These are phyloP conservation scores for Metschnikowia hibisci DNA, from an alignment of 805 yeast species.

Conservation along the genomic window DNA sequence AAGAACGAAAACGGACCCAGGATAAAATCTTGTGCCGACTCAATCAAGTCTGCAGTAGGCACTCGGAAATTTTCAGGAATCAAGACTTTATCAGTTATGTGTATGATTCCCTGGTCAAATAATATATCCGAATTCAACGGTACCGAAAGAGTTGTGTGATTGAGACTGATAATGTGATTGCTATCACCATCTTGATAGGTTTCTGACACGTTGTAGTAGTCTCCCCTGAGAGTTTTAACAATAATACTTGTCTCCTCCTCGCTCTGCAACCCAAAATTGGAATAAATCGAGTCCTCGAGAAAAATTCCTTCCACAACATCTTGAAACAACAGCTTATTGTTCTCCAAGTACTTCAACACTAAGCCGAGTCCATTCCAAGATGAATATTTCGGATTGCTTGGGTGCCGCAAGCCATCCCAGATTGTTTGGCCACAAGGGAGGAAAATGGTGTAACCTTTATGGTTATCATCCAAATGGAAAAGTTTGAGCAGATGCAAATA, in stretches of 20 bases:
- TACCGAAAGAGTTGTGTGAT: slow-evolving; percentile 30
- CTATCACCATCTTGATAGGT: slow-evolving; percentile 17
- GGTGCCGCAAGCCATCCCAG: slow-evolving; percentile 10
- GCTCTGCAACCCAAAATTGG: slow-evolving; percentile 47
- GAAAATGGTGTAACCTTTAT: slow-evolving; percentile 66
- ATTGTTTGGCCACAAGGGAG: slow-evolving; percentile 62
- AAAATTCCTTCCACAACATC: slow-evolving; percentile 54
- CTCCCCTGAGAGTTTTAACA: slow-evolving; percentile 27
- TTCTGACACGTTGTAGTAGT: slow-evolving; percentile 22
- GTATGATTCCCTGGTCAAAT: slow-evolving; percentile 82
- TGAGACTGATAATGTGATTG: slow-evolving; percentile 26
- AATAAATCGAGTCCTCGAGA: slow-evolving; percentile 60
- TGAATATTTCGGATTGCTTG: slow-evolving; percentile 12
- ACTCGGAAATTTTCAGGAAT: slow-evolving; percentile 58
- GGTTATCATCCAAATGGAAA: slow-evolving; percentile 49
- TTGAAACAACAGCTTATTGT: slow-evolving; percentile 49
- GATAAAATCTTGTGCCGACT: slow-evolving; percentile 40
- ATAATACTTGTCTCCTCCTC: slow-evolving; percentile 11
- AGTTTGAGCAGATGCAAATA: slow-evolving; percentile 52
- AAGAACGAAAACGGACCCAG: slow-evolving; percentile 31
- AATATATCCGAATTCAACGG: slow-evolving; percentile 58
- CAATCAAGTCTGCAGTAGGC: slow-evolving; percentile 51
- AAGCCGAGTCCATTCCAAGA: slow-evolving; percentile 68
- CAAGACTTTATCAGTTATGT: slow-evolving; percentile 53
- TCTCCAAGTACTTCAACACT: slow-evolving; percentile 53